Evolutionary conservation across 228 moss, liverwort and hornwort species (phyloP).

Genomic region (Sphagnum magellanicum): DNA sequence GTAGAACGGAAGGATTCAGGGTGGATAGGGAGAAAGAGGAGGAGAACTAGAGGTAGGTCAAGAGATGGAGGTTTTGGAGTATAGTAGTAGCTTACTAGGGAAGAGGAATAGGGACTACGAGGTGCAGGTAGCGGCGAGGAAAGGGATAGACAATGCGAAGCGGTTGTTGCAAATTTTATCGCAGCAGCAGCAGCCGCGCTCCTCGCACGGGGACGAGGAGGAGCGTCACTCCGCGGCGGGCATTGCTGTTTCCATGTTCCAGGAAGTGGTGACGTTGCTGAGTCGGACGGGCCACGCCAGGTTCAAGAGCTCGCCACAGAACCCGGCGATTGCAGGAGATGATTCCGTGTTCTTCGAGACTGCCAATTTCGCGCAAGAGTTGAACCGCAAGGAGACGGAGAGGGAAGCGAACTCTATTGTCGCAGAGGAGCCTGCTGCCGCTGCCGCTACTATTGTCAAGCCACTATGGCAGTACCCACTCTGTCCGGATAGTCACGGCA

Average conservation of each 20-base stretch:
- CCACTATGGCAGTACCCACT: not conserved
- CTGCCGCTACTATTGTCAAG: constrained; percentile 4
- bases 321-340: constrained; percentile 22
- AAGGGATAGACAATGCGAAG: constrained; percentile 78
- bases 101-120: constrained; percentile 63
- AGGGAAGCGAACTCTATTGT: not conserved
- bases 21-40: too few species aligned
- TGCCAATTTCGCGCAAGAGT: not conserved
- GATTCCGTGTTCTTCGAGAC: not conserved
- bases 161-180: constrained; percentile 70
- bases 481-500: constrained; percentile 18
- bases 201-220: constrained; percentile 16
- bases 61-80: constrained; percentile 65
- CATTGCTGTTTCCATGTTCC: constrained; percentile 14
- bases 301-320: constrained; percentile 16
- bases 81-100: constrained; percentile 32
- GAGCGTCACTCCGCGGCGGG: constrained; percentile 26
- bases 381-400: constrained; percentile 1
- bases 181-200: constrained; percentile 27
- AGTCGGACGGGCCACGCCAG: constrained; percentile 16
- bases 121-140: constrained; percentile 66
- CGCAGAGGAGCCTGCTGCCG: not conserved
- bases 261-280: constrained; percentile 14
- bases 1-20: too few species aligned
- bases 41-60: too few species aligned